phyloP scores from a whole-genome alignment of 2,329 filamentous ascomycete species.

The Zymoseptoria brevis region DNA sequence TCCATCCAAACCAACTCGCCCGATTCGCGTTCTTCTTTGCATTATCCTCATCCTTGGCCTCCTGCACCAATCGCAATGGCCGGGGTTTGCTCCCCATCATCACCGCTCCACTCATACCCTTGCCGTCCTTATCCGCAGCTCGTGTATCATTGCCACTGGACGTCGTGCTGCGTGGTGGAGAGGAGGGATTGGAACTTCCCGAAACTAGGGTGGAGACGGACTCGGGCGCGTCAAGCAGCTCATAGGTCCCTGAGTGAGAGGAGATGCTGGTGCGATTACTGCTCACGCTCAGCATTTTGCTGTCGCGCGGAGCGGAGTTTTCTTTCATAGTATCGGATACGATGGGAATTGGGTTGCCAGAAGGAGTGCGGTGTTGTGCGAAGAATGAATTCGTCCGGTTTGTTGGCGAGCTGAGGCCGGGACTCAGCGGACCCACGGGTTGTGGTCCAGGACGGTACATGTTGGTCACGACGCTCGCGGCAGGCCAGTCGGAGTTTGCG shows the following conservation, averaged over 20 bases:
- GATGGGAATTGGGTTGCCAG: constrained; percentile 40
- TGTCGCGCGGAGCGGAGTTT: constrained; percentile 18
- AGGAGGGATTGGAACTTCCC: constrained; percentile 40
- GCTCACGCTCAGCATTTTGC: constrained; percentile 19
- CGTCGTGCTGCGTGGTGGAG: constrained; percentile 52
- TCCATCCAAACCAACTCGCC: constrained; percentile 42
- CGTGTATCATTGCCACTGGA: constrained; percentile 18
- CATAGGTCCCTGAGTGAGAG: constrained; percentile 12
- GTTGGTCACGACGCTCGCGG: constrained; percentile 69
- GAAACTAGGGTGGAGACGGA: constrained; percentile 21
- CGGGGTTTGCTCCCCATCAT: constrained; percentile 62
- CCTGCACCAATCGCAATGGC: constrained; percentile 79
- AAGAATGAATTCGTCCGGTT: constrained; percentile 55
- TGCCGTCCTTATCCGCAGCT: constrained; percentile 19
- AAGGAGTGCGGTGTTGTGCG: constrained; percentile 26
- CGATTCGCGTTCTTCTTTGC: constrained; percentile 39
- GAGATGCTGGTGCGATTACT: constrained; percentile 20
- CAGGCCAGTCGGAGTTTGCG: constrained; percentile 37
- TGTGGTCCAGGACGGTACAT: constrained; percentile 68
- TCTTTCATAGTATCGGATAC: constrained; percentile 22
- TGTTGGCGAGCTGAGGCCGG: constrained; percentile 52
- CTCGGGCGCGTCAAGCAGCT: constrained; percentile 3
- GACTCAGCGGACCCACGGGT: constrained; percentile 28
- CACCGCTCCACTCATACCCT: constrained; percentile 29
- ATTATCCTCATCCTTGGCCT: constrained; percentile 44